phyloP scores from a whole-genome alignment of 2,329 filamentous ascomycete species.

The Grosmannia clavigera region DNA sequence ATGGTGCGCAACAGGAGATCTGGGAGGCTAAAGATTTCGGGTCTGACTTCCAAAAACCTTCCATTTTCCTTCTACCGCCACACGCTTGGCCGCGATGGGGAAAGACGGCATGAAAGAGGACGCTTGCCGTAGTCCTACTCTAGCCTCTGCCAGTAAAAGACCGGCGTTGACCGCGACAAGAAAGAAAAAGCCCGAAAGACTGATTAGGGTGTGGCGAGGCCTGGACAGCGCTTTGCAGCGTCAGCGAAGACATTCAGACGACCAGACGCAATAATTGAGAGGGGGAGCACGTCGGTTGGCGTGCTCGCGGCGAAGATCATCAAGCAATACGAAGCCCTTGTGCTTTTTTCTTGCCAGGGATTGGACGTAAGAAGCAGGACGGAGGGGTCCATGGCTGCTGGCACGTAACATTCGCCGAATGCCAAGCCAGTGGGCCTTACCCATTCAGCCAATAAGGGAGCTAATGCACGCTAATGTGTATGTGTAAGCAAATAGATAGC shows the following conservation, averaged over 20 bases:
- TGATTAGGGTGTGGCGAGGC: not conserved
- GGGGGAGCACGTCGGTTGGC: no score
- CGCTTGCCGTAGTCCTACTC: not conserved
- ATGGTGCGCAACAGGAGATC: not conserved
- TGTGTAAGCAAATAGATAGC: not conserved
- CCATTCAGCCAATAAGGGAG: not conserved
- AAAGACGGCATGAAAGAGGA: not conserved
- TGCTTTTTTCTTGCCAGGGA: not conserved
- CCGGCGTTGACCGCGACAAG: not conserved
- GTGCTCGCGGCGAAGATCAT: not conserved
- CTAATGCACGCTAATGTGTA: not conserved
- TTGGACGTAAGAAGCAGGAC: not conserved
- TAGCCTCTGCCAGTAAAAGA: not conserved
- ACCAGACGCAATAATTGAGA: not conserved
- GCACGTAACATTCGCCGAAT: not conserved
- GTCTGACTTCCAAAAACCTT: not conserved
- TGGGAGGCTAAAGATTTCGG: not conserved
- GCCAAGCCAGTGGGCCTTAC: not conserved
- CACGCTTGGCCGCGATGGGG: constrained; percentile 1
- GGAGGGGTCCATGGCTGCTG: not conserved
- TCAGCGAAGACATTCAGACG: not conserved
- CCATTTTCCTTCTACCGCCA: constrained; percentile 5
- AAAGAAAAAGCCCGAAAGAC: not conserved
- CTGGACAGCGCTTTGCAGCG: not conserved
- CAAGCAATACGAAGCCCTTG: not conserved